Conservation (phyloP, 176 grass and related monocot genomes). For the bread wheat (Triticum aestivum) region DNA sequence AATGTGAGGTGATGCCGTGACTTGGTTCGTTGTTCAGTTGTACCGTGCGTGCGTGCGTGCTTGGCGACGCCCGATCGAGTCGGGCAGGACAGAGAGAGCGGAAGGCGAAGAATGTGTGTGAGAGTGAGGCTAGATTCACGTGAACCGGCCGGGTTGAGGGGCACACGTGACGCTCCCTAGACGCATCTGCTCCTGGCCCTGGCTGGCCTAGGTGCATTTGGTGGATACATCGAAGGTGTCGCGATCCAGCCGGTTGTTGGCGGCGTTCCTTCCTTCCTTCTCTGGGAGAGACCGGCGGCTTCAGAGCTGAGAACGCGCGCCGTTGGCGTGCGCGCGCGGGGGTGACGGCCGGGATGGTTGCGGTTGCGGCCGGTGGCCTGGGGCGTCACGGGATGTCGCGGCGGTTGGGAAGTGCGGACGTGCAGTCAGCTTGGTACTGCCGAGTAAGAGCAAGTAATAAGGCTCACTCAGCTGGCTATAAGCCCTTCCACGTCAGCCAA, state of each 20-base stretch:
- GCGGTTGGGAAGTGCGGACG: too few relatives aligned
- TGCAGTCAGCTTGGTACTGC: too few relatives aligned
- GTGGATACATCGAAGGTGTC: background rate
- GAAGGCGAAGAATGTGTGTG: conserved; percentile 19
- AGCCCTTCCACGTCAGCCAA: too few relatives aligned
- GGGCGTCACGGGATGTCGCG: background rate
- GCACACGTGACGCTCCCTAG: conserved; percentile 32
- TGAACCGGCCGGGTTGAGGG: background rate
- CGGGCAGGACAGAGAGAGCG: background rate
- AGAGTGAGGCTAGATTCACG: conserved; percentile 27
- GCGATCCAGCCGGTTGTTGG: background rate
- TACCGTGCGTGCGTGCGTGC: background rate
- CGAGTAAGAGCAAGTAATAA: too few relatives aligned
- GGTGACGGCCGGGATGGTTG: background rate
- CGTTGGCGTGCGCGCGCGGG: background rate
- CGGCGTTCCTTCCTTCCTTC: background rate
- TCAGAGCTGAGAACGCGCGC: background rate
- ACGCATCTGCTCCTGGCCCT: conserved; percentile 26
- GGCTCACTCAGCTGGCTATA: too few relatives aligned
- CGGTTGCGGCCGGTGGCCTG: background rate
- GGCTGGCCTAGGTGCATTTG: background rate
- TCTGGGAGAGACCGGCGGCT: background rate
- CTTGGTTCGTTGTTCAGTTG: background rate
- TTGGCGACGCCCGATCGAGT: background rate
- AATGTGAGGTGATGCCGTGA: background rate